Evolutionary conservation across 2,329 filamentous ascomycete genomes (phyloP), one percentile per base, ranked within the genome.

Genomic region (Monascus ruber): DNA sequence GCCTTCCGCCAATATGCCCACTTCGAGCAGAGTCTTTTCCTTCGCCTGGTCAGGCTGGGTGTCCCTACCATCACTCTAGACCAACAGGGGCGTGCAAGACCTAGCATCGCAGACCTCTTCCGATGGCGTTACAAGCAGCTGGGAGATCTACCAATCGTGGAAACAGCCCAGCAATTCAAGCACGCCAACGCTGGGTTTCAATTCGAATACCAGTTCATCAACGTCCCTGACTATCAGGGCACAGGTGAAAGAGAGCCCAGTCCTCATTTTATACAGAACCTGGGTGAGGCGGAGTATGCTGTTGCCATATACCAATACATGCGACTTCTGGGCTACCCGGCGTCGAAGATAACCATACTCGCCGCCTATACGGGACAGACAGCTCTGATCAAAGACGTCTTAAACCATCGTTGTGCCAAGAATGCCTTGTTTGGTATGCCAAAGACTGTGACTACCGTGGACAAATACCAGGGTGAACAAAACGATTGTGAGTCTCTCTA

Each of bases 391-490:
- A 81, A 76, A 51, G 89, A 98, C 60, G 86, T 98, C 3, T 66
- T 98, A 37, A 69, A 68, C 9, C 85, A 93, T 56, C 76, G 91
- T 42, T 98, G 91, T 62, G 81, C 79, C 31, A 82, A 77, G 51
- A 93, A 87, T 52, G 68, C 79, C 2, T 68, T 96, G 17, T 98
- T 98, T 63, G 88, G 89, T 6, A 68, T 94, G 61, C 91, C 91
- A 11, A 83, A 81, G 62, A 81, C 83, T 38, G 85, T 98, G 26
- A 88, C 85, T 3, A 98, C 93, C 4, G 89, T 98, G 46, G 91
- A 98, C 68, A 95, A 94, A 62, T 98, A 96, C 56, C 91, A 98
- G 68, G 93, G 91, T 59, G 91, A 98, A 70, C 91, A 98, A 65
- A 98, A 98, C 63, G 91, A 98, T 56, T 96, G 85, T 91, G 73